phyloP scores from a whole-genome alignment of 2,329 filamentous ascomycete genomes.

The Pseudocercospora crystallina region DNA sequence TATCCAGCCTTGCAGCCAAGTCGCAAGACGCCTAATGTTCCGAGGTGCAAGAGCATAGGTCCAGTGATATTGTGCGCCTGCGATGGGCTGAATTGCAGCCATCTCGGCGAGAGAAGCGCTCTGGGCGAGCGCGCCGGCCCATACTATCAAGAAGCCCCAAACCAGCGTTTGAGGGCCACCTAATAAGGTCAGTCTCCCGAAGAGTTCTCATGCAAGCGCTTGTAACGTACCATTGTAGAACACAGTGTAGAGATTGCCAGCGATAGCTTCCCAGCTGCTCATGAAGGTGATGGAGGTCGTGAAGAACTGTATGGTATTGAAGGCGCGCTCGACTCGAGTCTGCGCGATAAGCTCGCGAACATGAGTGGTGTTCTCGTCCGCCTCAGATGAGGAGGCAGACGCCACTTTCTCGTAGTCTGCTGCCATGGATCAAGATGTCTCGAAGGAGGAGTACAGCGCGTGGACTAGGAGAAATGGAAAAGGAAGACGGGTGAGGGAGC shows the following conservation, averaged over 20 bases:
- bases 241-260: conserved; percentile 24
- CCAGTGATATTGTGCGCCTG: conserved; percentile 32
- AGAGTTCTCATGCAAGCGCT: conserved; percentile 27
- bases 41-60: conserved; percentile 25
- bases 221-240: conserved; percentile 29
- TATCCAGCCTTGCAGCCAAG: conserved; percentile 39
- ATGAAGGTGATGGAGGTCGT: conserved; percentile 28
- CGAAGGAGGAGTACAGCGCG: too few relatives aligned
- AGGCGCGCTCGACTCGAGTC: conserved; percentile 22
- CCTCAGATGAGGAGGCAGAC: conserved; percentile 1
- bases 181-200: too few relatives aligned
- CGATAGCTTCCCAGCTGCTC: conserved; percentile 28
- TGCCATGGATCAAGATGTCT: neutral
- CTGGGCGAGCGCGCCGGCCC: conserved; percentile 25
- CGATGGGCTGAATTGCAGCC: conserved; percentile 29
- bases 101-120: conserved; percentile 28
- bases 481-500: too few relatives aligned
- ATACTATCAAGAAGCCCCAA: conserved; percentile 28
- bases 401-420: conserved; percentile 7
- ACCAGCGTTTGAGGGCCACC: conserved; percentile 28
- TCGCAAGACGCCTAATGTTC: conserved; percentile 25
- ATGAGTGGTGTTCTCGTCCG: neutral
- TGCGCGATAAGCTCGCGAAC: conserved; percentile 15
- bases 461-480: too few relatives aligned
- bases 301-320: conserved; percentile 28